Conservation (phyloP, 768 basidiomycete genomes). For the Sarcomyxa edulis region DNA sequence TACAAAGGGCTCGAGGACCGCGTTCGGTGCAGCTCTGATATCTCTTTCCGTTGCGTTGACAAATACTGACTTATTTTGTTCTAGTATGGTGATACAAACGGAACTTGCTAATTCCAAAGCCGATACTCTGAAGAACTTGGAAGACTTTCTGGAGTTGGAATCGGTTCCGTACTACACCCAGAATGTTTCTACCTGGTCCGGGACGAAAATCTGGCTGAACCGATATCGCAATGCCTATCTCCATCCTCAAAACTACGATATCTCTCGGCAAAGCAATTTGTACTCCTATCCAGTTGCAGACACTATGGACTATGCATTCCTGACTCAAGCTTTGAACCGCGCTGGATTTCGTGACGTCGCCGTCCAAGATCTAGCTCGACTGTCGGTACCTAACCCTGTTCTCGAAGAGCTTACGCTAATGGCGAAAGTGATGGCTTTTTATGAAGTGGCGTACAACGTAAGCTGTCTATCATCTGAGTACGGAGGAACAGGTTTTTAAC, state of each 20-base stretch:
- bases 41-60: neutral
- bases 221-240: neutral
- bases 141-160: conserved; percentile 8
- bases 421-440: conserved; percentile 53
- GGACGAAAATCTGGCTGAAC: conserved; percentile 19
- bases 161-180: conserved; percentile 16
- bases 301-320: neutral
- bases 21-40: conserved; percentile 19
- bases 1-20: conserved; percentile 21
- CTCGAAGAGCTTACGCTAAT: conserved; percentile 44
- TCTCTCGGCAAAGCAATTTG: neutral
- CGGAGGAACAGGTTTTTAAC: neutral
- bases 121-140: neutral
- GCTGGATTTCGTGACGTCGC: too few species aligned
- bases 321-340: neutral
- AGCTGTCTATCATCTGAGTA: conserved; percentile 1
- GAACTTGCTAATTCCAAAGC: conserved; percentile 4
- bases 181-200: conserved; percentile 18
- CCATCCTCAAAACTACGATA: neutral
- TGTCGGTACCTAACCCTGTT: conserved; percentile 4
- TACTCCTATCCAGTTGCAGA: too few species aligned
- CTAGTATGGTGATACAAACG: neutral
- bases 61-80: neutral
- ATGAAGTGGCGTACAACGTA: conserved; percentile 50
- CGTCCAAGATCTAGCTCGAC: neutral